Conservation (phyloP, 257 asterid genomes). For the Haberlea rhodopensis region DNA sequence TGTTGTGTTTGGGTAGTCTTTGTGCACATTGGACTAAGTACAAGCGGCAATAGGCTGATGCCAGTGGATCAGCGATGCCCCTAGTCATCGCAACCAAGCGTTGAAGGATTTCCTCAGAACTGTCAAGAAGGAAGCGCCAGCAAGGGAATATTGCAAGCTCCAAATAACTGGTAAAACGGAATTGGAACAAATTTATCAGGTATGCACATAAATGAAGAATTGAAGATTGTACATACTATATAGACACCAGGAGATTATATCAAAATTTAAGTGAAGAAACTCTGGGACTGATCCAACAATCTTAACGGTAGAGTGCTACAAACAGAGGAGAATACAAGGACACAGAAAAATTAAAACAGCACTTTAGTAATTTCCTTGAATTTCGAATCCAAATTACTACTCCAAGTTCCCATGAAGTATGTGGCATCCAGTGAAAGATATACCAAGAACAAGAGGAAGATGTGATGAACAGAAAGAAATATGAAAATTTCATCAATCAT, state of each 20-base stretch:
- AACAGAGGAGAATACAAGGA: not conserved
- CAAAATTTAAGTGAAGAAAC: conserved; percentile 6
- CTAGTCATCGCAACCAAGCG: conserved; percentile 79
- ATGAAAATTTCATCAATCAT: not conserved
- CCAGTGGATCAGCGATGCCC: conserved; percentile 86
- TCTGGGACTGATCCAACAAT: conserved; percentile 20
- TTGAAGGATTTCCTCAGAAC: conserved; percentile 52
- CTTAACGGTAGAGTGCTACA: conserved; percentile 9
- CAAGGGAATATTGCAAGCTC: conserved; percentile 81
- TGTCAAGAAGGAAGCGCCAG: conserved; percentile 67
- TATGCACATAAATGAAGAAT: conserved; percentile 15
- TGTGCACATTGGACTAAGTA: conserved; percentile 76
- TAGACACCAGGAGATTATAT: not conserved
- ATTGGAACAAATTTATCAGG: conserved; percentile 24
- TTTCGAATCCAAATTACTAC: conserved; percentile 8
- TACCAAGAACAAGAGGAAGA: conserved; percentile 12
- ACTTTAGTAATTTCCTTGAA: conserved; percentile 10
- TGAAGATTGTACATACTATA: no score
- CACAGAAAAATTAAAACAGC: not conserved
- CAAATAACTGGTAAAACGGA: conserved; percentile 55
- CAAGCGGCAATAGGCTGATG: conserved; percentile 72
- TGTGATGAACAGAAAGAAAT: not conserved
- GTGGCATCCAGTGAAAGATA: conserved; percentile 22
- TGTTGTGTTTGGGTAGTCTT: conserved; percentile 48
- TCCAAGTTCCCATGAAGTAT: conserved; percentile 7